Conservation (phyloP, 345 rosid genomes). For the Arabis hirsuta region DNA sequence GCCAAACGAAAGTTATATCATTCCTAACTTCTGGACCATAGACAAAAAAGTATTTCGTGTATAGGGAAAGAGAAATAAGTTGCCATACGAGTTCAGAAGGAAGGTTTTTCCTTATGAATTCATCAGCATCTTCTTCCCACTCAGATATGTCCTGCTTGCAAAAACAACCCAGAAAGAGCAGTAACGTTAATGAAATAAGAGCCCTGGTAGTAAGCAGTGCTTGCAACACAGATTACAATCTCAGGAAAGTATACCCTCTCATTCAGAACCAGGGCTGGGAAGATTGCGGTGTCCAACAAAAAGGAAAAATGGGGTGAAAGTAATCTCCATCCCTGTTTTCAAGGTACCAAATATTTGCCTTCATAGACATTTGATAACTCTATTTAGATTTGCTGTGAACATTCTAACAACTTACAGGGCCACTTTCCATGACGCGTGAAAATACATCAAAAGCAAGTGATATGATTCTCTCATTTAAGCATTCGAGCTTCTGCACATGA, state of each 20-base stretch:
- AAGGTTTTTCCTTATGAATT: constrained; percentile 79
- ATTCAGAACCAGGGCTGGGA: constrained; percentile 73
- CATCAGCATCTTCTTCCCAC: constrained; percentile 93
- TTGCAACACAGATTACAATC: constrained; percentile 26
- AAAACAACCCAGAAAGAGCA: constrained; percentile 24
- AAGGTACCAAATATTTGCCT: constrained; percentile 31
- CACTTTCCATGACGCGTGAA: constrained; percentile 81
- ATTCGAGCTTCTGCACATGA: constrained; percentile 68
- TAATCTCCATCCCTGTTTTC: constrained; percentile 85
- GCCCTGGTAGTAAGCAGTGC: constrained; percentile 16
- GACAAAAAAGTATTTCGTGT: constrained; percentile 14
- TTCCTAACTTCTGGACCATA: constrained; percentile 1
- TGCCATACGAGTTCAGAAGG: constrained; percentile 80
- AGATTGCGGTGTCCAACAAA: constrained; percentile 79
- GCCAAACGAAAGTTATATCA: constrained; percentile 27
- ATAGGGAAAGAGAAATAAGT: constrained; percentile 21
- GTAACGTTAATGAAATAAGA: constrained; percentile 29
- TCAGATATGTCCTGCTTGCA: constrained; percentile 71
- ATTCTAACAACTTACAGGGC: constrained; percentile 65
- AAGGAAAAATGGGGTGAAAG: constrained; percentile 80
- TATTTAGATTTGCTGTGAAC: constrained; percentile 17
- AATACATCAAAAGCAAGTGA: constrained; percentile 79
- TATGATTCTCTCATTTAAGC: constrained; percentile 66
- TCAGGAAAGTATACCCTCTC: constrained; percentile 59
- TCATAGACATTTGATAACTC: constrained; percentile 22